phyloP scores from a whole-genome alignment of 805 yeast genomes.

The Schizosaccharomyces pombe region DNA sequence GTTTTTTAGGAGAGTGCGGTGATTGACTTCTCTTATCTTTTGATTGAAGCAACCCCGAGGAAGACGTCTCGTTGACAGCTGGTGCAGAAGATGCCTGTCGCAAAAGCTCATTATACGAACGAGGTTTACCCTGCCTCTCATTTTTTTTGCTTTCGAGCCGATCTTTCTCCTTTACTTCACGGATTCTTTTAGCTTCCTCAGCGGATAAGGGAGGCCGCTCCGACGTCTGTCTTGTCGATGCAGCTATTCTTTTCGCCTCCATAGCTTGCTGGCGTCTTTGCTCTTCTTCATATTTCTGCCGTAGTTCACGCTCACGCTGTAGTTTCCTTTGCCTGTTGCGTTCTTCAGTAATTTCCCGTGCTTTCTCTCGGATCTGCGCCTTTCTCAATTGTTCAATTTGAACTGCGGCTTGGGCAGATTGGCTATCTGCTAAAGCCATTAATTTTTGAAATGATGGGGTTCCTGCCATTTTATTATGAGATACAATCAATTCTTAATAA shows the following conservation, averaged over 20 bases:
- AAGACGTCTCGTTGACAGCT: too few species aligned
- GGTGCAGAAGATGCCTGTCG: background rate
- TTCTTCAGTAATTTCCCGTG: background rate
- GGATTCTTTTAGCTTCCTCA: background rate
- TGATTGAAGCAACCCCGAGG: too few species aligned
- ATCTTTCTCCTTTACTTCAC: background rate
- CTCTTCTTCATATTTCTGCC: background rate
- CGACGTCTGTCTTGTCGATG: background rate
- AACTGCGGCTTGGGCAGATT: background rate
- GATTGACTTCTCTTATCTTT: too few species aligned
- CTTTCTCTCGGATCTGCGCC: background rate
- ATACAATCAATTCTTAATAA: too few species aligned
- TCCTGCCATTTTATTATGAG: background rate
- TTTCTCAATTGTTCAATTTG: background rate
- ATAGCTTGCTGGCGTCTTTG: background rate
- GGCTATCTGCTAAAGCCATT: background rate
- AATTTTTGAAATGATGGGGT: background rate
- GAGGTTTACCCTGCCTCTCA: background rate
- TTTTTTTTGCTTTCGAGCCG: constrained; percentile 1
- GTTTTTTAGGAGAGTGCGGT: too few species aligned
- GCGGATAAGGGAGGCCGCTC: constrained; percentile 1
- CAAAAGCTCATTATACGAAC: background rate
- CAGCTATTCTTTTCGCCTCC: background rate
- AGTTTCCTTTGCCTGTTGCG: background rate
- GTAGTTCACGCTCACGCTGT: background rate